A percentile compares a stretch with the other conserved stretches of the same genome.
Evolutionary conservation across 2,329 filamentous ascomycete genomes (phyloP).

Genomic region (Penicillium polonicum): DNA sequence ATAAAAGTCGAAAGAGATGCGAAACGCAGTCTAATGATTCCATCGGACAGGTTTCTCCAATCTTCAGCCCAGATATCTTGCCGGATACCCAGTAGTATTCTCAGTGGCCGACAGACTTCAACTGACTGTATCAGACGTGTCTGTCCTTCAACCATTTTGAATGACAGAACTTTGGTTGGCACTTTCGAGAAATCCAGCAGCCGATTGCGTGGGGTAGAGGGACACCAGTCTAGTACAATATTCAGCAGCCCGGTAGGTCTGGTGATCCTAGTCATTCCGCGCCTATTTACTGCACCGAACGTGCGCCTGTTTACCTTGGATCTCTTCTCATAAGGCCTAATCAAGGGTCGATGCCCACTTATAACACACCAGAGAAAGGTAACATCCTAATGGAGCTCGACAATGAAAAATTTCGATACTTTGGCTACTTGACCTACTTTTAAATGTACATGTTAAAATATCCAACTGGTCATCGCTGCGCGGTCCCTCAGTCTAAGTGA

Average conservation of each 20-base stretch:
- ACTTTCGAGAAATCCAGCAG: background rate
- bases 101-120: too few species aligned
- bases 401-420: background rate
- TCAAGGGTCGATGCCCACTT: background rate
- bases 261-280: background rate
- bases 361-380: background rate
- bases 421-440: background rate
- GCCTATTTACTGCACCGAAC: background rate
- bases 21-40: background rate
- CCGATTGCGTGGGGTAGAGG: background rate
- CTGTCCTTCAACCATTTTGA: too few species aligned
- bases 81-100: too few species aligned
- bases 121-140: too few species aligned
- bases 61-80: too few species aligned
- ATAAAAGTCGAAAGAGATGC: background rate
- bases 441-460: background rate
- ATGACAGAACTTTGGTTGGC: background rate
- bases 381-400: background rate
- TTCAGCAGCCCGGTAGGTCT: background rate
- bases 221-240: background rate
- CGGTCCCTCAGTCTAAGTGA: too few species aligned
- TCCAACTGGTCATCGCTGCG: background rate
- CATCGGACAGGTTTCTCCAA: background rate
- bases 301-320: background rate
- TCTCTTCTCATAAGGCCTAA: background rate